Percentiles rank a stretch among this genome's conserved stretches.
phyloP scores from a whole-genome alignment of 2,329 filamentous ascomycete genomes.

The Madurella mycetomatis region DNA sequence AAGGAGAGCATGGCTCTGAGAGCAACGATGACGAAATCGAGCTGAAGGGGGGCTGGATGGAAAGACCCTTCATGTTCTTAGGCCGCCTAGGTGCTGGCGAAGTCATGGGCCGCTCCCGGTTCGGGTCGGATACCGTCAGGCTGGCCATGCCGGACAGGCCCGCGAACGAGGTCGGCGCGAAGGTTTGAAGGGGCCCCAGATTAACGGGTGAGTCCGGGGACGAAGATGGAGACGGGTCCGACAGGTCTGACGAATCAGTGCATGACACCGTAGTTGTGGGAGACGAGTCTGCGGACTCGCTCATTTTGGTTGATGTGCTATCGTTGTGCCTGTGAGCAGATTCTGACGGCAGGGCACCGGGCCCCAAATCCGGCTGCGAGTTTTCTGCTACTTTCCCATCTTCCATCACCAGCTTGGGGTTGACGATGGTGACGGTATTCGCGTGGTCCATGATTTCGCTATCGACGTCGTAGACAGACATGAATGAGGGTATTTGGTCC shows the following conservation, averaged over 20 bases:
- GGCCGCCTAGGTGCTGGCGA: constrained; percentile 65
- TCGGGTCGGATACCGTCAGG: constrained; percentile 43
- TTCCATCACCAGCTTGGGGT: constrained; percentile 48
- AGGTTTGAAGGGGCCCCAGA: constrained; percentile 65
- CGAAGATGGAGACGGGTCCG: constrained; percentile 85
- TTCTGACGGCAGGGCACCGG: constrained; percentile 41
- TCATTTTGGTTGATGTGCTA: constrained; percentile 72
- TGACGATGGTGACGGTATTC: constrained; percentile 50
- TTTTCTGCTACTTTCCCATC: constrained; percentile 33
- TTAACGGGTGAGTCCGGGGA: constrained; percentile 86
- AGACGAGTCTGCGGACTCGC: constrained; percentile 87
- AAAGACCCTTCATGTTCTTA: constrained; percentile 81
- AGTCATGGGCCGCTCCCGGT: constrained; percentile 57
- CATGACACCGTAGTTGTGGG: constrained; percentile 92
- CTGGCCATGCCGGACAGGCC: constrained; percentile 43
- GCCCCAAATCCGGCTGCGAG: constrained; percentile 36
- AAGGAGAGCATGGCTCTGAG: constrained; percentile 66
- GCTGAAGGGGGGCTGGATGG: constrained; percentile 62
- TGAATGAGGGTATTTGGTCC: constrained; percentile 70
- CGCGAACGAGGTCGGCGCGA: constrained; percentile 56
- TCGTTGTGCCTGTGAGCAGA: constrained; percentile 65
- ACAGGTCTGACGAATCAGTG: constrained; percentile 83
- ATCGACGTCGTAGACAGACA: constrained; percentile 69
- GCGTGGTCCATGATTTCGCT: constrained; percentile 50
- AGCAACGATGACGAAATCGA: constrained; percentile 47